Base-by-base conservation (phyloP, 2,329 filamentous ascomycete species). In the Thielaviopsis musarum region DNA sequence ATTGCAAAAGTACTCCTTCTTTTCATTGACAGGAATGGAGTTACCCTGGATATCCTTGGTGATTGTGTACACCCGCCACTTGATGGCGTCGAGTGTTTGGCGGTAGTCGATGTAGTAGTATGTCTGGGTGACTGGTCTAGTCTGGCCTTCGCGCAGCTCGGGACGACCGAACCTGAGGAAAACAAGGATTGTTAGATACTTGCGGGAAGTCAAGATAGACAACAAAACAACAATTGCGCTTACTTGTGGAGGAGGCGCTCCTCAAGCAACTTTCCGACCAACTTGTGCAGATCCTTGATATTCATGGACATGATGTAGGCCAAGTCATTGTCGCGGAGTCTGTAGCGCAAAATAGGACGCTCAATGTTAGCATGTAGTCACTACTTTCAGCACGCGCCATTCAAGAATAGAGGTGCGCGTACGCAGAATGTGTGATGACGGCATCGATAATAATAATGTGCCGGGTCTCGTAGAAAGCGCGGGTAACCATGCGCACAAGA, bases 101-200 rank as follows among this genome's bases (percentile, higher is more conserved):
- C 93, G 88, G 67, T 94, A 94, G 69, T 96, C 91, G 69, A 98
- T 91, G 72, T 88, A 98, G 74, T 95, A 98, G 77, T 95, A 98
- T 63, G 91, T 95, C 66, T 88, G 82, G 68, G 86, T 90, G 65
- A 87, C 84, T 5, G 88, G 86, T 57, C 90, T 84, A 61, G 87
- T 85, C 62, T 90, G 87, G 57, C 88, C 88, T 67, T 91, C 87
- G 64, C 85, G 84, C 59, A 87, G 75, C 69, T 95, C 90, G 56
- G 84, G 81, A 62, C 89, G 58, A 17, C 62, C 61, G 38, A 62
- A 63, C 51, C 61, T 62, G 26, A 12, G 17, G 17, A 34, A 22
- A 22, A 9, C 4, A 57, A 17, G 5, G 17, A 34, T 24, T 57
- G 54, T 24, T 52, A 52, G 24, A 61, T 26, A 22, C 21, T 17